phyloP scores from a whole-genome alignment of 164 flowering plant species.

The Macadamia integrifolia region DNA sequence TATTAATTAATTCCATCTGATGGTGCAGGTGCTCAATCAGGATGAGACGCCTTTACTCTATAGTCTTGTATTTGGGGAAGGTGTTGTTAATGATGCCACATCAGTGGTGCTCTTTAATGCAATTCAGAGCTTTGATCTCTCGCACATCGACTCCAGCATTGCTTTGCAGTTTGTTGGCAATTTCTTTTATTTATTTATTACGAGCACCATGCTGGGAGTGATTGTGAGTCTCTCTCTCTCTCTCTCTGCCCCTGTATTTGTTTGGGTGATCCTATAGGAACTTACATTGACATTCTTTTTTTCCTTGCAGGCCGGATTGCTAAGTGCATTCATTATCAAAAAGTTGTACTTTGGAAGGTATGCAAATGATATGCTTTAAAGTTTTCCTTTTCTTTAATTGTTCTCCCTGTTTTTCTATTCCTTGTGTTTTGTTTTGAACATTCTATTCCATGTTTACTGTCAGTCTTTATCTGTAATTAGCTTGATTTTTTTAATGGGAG shows the following conservation, averaged over 20 bases:
- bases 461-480: neutral
- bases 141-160: slow-evolving; percentile 28
- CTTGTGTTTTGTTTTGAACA: neutral
- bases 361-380: neutral
- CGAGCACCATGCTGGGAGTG: slow-evolving; percentile 77
- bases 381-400: neutral
- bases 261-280: neutral
- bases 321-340: slow-evolving; percentile 77
- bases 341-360: slow-evolving; percentile 81
- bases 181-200: slow-evolving; percentile 56
- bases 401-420: neutral
- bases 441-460: neutral
- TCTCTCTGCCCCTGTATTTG: slow-evolving; percentile 6
- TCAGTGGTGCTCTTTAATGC: slow-evolving; percentile 92
- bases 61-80: slow-evolving; percentile 90
- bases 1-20: slow-evolving; percentile 4
- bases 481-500: too few relatives aligned
- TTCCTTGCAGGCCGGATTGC: slow-evolving; percentile 55
- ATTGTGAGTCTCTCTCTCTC: slow-evolving; percentile 35
- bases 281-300: neutral
- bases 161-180: slow-evolving; percentile 49
- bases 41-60: slow-evolving; percentile 85
- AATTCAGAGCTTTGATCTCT: slow-evolving; percentile 67
- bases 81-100: slow-evolving; percentile 90
- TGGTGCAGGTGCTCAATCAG: slow-evolving; percentile 68